Percentiles rank a stretch among this genome's conserved stretches.
phyloP scores from a whole-genome alignment of 331 rosid species.

The Quercus lobata region DNA sequence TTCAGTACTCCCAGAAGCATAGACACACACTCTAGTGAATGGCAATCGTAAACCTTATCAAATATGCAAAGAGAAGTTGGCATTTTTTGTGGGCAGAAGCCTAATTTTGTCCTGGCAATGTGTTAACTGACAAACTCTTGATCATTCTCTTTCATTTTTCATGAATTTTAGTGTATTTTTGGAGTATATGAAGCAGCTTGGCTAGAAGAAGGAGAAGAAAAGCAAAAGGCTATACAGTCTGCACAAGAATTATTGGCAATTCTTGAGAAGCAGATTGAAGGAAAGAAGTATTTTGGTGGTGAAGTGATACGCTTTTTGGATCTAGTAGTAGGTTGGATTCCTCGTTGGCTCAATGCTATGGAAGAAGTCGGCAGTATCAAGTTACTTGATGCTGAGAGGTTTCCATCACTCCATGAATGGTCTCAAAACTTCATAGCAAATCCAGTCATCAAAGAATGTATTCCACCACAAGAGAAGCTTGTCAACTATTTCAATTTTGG shows the following conservation, averaged over 20 bases:
- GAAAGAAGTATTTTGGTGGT: slow-evolving; percentile 56
- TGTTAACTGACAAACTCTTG: not conserved
- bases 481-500: slow-evolving; percentile 26
- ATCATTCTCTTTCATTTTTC: not conserved
- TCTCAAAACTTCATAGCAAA: slow-evolving; percentile 30
- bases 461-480: slow-evolving; percentile 44
- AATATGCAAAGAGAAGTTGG: not conserved
- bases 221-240: slow-evolving; percentile 41
- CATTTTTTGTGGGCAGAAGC: not conserved
- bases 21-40: not conserved
- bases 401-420: slow-evolving; percentile 57
- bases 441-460: slow-evolving; percentile 48
- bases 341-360: slow-evolving; percentile 42
- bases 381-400: slow-evolving; percentile 31
- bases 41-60: not conserved
- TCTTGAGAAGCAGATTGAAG: slow-evolving; percentile 48
- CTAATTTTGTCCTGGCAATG: not conserved
- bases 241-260: slow-evolving; percentile 34
- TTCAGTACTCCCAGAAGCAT: not conserved
- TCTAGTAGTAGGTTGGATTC: slow-evolving; percentile 52
- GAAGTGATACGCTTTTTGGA: slow-evolving; percentile 46
- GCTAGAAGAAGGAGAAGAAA: slow-evolving; percentile 36
- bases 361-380: slow-evolving; percentile 49
- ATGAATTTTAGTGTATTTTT: slow-evolving; percentile 24
- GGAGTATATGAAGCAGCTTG: slow-evolving; percentile 44